Percentiles rank a stretch among this genome's conserved stretches.
Evolutionary conservation across 2,329 filamentous ascomycete species (phyloP).

Genomic region (Didymella sp.): DNA sequence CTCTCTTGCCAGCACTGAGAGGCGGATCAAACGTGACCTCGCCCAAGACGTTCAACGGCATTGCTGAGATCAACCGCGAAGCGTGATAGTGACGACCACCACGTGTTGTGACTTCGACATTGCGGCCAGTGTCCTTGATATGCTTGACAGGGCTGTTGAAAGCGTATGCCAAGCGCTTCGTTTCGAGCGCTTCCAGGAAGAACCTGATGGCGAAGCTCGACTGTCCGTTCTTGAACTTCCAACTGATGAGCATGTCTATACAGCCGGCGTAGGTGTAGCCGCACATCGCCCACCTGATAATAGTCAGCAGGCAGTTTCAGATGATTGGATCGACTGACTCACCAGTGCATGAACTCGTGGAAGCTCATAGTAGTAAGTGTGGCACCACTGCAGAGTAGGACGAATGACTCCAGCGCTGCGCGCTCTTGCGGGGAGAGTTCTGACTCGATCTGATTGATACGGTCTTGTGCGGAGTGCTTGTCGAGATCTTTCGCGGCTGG

Average conservation of each 20-base stretch:
- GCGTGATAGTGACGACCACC: conserved; percentile 38
- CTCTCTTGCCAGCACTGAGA: conserved; percentile 44
- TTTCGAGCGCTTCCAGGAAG: conserved; percentile 53
- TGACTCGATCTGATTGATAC: conserved; percentile 52
- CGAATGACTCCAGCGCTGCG: conserved; percentile 50
- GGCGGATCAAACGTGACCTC: conserved; percentile 53
- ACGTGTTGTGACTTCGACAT: conserved; percentile 47
- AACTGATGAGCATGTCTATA: conserved; percentile 52
- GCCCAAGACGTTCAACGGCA: conserved; percentile 56
- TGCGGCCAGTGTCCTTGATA: conserved; percentile 37
- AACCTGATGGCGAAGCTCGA: conserved; percentile 56
- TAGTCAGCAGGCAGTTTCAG: too few species aligned
- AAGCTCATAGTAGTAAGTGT: conserved; percentile 55
- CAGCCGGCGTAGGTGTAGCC: conserved; percentile 45
- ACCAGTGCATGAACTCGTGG: conserved; percentile 58
- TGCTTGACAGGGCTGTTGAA: conserved; percentile 52
- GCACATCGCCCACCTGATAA: conserved; percentile 35
- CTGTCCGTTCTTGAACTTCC: conserved; percentile 50
- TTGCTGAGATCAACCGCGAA: conserved; percentile 50
- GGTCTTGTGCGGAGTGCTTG: conserved; percentile 49
- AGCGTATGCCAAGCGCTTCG: conserved; percentile 51
- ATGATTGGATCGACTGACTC: background rate
- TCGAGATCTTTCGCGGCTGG: conserved; percentile 19
- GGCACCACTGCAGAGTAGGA: conserved; percentile 54
- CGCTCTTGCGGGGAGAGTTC: conserved; percentile 53